Conservation (phyloP, 1,139 yeast species). For the Yamadazyma atmosphaerica region DNA sequence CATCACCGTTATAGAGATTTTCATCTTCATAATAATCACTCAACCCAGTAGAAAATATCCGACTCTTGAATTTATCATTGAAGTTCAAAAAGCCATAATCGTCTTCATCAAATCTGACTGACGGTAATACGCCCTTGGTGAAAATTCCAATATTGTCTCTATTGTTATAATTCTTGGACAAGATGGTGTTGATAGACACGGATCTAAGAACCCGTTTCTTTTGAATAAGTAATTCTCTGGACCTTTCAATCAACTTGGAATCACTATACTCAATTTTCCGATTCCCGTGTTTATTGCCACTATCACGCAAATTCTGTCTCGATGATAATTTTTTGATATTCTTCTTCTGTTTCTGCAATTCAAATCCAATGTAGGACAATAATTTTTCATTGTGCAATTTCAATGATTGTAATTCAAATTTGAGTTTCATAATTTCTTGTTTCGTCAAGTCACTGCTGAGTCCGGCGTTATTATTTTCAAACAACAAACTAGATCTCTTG, state of each 20-base stretch:
- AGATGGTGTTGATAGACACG: conserved; percentile 44
- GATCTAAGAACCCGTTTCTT: conserved; percentile 47
- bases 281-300: not conserved
- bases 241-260: conserved; percentile 50
- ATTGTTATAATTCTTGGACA: conserved; percentile 30
- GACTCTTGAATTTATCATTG: conserved; percentile 26
- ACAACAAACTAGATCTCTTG: conserved; percentile 38
- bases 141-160: conserved; percentile 19
- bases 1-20: conserved; percentile 11
- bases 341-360: conserved; percentile 51
- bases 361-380: conserved; percentile 57
- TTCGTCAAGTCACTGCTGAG: conserved; percentile 40
- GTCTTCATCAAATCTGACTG: conserved; percentile 16
- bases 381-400: conserved; percentile 57
- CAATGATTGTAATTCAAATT: conserved; percentile 55
- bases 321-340: conserved; percentile 43
- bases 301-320: conserved; percentile 25
- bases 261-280: conserved; percentile 50
- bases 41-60: conserved; percentile 33
- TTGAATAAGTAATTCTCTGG: conserved; percentile 42
- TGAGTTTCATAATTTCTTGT: conserved; percentile 53
- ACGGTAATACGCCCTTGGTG: conserved; percentile 20
- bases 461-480: conserved; percentile 23
- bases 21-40: conserved; percentile 27
- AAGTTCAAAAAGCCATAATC: conserved; percentile 39